Evolutionary conservation across 805 yeast species (phyloP).

Genomic region (Spathaspora gorwiae): DNA sequence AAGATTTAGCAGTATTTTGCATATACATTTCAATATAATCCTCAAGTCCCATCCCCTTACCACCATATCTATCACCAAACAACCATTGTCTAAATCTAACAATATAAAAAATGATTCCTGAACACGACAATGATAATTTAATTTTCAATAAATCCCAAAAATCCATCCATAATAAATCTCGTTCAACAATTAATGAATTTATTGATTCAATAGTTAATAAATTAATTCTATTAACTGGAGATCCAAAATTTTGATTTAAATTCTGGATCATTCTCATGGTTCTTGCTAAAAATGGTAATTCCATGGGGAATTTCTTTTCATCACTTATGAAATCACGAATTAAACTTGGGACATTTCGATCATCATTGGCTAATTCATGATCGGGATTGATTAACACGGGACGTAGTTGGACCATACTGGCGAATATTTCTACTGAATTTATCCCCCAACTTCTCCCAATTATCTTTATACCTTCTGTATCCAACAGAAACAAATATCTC

Average conservation of each 20-base stretch:
- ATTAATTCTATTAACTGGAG: constrained; percentile 72
- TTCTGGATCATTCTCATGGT: constrained; percentile 74
- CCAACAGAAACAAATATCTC: constrained; percentile 54
- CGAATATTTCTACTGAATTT: constrained; percentile 57
- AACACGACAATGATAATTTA: constrained; percentile 19
- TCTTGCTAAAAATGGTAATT: constrained; percentile 60
- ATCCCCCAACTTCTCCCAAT: constrained; percentile 67
- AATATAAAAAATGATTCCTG: constrained; percentile 28
- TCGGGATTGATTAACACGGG: constrained; percentile 30
- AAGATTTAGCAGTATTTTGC: constrained; percentile 36
- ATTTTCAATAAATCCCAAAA: constrained; percentile 17
- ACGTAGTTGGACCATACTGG: constrained; percentile 49
- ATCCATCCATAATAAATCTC: constrained; percentile 5
- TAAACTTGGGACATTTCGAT: constrained; percentile 40
- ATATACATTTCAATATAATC: constrained; percentile 42
- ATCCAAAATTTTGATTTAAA: constrained; percentile 57
- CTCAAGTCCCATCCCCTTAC: constrained; percentile 36
- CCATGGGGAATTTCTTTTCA: constrained; percentile 62
- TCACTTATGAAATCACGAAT: constrained; percentile 56
- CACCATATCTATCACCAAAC: constrained; percentile 28
- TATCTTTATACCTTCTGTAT: constrained; percentile 41
- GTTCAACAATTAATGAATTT: constrained; percentile 13
- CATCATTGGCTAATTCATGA: constrained; percentile 19
- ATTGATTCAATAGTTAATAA: constrained; percentile 57
- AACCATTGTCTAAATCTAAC: constrained; percentile 30